Conservation (phyloP, 768 basidiomycete genomes). For the Kwoniella botswanensis region DNA sequence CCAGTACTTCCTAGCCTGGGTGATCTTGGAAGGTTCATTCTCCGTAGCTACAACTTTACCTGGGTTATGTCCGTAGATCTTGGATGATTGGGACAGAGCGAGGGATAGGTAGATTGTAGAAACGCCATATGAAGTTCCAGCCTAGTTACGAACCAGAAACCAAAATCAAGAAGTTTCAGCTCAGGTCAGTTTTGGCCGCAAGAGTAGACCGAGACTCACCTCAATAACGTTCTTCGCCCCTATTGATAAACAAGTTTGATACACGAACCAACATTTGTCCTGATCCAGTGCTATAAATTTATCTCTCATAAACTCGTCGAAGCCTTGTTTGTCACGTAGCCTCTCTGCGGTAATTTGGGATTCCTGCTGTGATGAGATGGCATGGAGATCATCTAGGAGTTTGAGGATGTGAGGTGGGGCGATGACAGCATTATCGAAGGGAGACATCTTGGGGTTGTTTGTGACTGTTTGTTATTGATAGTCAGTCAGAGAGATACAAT, state of each 20-base stretch:
- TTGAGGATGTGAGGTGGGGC: slow-evolving; percentile 21
- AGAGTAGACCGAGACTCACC: slow-evolving; percentile 14
- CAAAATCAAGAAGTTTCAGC: background rate
- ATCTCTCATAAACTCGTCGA: slow-evolving; percentile 28
- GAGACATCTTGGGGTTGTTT: background rate
- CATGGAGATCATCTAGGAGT: slow-evolving; percentile 27
- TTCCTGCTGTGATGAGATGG: slow-evolving; percentile 27
- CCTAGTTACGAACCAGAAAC: slow-evolving; percentile 4
- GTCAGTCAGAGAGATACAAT: too few species aligned
- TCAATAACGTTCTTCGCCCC: slow-evolving; percentile 38
- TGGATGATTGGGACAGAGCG: slow-evolving; percentile 27
- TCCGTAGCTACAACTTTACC: slow-evolving; percentile 38
- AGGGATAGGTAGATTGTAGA: slow-evolving; percentile 41
- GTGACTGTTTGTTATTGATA: too few species aligned
- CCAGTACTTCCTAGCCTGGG: slow-evolving; percentile 27
- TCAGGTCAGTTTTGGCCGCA: background rate
- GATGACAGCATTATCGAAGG: slow-evolving; percentile 6
- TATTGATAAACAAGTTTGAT: slow-evolving; percentile 30
- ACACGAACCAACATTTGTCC: slow-evolving; percentile 37
- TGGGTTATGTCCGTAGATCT: background rate
- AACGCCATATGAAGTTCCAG: slow-evolving; percentile 43
- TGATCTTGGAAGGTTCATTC: slow-evolving; percentile 33
- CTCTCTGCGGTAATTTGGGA: slow-evolving; percentile 17
- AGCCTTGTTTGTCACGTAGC: background rate
- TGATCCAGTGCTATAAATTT: slow-evolving; percentile 43